These are phyloP conservation scores for Infundibulicybe gibba DNA, from an alignment of 768 basidiomycete genomes.

Conservation along the genomic window DNA sequence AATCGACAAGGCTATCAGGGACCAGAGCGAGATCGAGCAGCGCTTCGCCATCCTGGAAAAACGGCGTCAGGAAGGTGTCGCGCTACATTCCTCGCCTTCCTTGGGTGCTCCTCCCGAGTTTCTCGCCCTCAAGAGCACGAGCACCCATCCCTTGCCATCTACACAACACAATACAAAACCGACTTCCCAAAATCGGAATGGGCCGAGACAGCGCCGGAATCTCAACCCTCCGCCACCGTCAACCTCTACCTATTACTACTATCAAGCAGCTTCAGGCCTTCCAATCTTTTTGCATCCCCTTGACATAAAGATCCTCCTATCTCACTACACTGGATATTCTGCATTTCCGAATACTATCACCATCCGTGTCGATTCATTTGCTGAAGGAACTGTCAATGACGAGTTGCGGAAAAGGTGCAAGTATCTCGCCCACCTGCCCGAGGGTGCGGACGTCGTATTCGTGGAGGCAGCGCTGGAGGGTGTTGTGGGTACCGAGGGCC, in stretches of 20 bases:
- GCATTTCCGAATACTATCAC: constrained; percentile 82
- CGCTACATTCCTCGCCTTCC: constrained; percentile 2
- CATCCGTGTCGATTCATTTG: constrained; percentile 73
- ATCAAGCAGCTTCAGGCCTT: constrained; percentile 89
- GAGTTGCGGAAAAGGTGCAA: constrained; percentile 94
- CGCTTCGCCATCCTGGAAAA: constrained; percentile 29
- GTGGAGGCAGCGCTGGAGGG: constrained; percentile 80
- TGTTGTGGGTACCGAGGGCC: constrained; percentile 71
- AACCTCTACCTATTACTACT: constrained; percentile 91
- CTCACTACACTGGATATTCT: constrained; percentile 77
- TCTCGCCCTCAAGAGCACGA: constrained; percentile 37
- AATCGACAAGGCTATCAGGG: constrained; percentile 60
- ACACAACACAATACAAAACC: constrained; percentile 4
- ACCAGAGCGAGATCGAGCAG: constrained; percentile 50
- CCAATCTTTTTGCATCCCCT: constrained; percentile 93
- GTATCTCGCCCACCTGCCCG: constrained; percentile 90
- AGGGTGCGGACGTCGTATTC: constrained; percentile 91
- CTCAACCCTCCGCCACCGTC: constrained; percentile 85
- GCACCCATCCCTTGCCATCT: constrained; percentile 9
- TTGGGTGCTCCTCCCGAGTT: constrained; percentile 57
- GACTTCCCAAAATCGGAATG: constrained; percentile 31
- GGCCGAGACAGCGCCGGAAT: constrained; percentile 65
- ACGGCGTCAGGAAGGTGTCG: constrained; percentile 23
- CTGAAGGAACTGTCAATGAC: constrained; percentile 83
- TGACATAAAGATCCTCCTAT: constrained; percentile 89